Base-by-base conservation (phyloP, 192 early-diverging fungal species). In the Backusella australiensis region DNA sequence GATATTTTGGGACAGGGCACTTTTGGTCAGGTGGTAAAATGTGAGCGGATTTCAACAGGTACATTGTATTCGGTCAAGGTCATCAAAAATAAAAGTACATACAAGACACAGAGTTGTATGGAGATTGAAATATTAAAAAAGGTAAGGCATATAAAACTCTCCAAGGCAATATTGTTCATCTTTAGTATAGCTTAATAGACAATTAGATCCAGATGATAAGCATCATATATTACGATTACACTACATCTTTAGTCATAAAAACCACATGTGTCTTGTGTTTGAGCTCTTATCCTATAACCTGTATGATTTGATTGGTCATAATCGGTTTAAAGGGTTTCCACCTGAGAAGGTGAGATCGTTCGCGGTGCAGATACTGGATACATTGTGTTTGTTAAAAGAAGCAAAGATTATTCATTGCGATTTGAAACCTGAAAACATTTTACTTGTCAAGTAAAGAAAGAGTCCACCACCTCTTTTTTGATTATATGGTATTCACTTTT, bases 21-120 rank as follows among this genome's bases (percentile, higher is more conserved):
- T 6, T 99, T 98, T 90, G 98, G 98, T 11, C 98, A 99, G 82
- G 98, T 99, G 6, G 97, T 96, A 39, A 97, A 96, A 79, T 98
- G 97, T 78, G 90, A 93, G 67, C 94, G 97, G 71, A 81, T 97
- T 36, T 94, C 93, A 79, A 97, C 97, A 19, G 90, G 93, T 80
- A 94, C 95, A 67, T 79, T 92, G 26, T 92, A 96, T 34, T 97
- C 96, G 36, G 91, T 98, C 53, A 99, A 99, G 83, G 94, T 99
- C 29, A 97, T 99, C 74, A 99, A 99, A 78, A 99, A 99, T 86
- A 97, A 97, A 84, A 87, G 91, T 1, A 96, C 98, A 12, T 99
- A 98, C 81, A 96, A 94, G 83, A 94, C 94, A 82, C 98, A 99
- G 82, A 95, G 94, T 79, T 86, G 95, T 82, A 91, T 97, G 86